A percentile compares a stretch with the other conserved stretches of the same genome.
Conservation (phyloP, 176 grass and related monocot genomes). For the Zea luxurians region DNA sequence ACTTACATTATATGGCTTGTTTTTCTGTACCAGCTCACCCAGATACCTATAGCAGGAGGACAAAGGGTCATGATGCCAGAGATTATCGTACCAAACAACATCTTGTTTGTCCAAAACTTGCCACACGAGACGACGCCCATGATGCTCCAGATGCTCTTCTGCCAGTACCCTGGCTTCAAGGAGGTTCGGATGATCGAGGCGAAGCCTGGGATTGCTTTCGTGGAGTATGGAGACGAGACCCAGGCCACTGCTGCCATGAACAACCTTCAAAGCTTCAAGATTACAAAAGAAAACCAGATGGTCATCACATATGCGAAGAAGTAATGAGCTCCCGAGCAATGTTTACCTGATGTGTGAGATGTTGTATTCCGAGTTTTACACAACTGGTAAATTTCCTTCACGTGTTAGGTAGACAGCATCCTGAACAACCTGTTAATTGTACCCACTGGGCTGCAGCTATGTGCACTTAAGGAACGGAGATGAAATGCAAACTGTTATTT, state of each 20-base stretch:
- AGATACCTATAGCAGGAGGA: constrained; percentile 64
- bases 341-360: constrained; percentile 23
- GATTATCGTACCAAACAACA: constrained; percentile 85
- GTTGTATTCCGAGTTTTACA: constrained; percentile 34
- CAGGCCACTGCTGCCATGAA: constrained; percentile 75
- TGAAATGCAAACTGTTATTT: constrained; percentile 16
- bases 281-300: constrained; percentile 82
- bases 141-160: constrained; percentile 94
- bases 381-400: constrained; percentile 10
- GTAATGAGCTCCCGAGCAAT: constrained; percentile 30
- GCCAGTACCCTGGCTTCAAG: constrained; percentile 90
- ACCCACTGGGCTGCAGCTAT: neutral
- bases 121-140: constrained; percentile 74
- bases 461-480: constrained; percentile 7
- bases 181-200: constrained; percentile 90
- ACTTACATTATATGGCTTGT: neutral
- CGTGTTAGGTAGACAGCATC: constrained; percentile 34
- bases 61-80: constrained; percentile 72
- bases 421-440: constrained; percentile 19
- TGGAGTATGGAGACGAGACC: constrained; percentile 80
- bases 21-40: constrained; percentile 55
- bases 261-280: constrained; percentile 71
- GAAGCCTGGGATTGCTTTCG: constrained; percentile 89
- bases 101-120: constrained; percentile 89
- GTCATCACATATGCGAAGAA: constrained; percentile 87